Base-by-base conservation (phyloP, 2,329 filamentous ascomycete genomes). In the Myriosclerotinia scirpicola region DNA sequence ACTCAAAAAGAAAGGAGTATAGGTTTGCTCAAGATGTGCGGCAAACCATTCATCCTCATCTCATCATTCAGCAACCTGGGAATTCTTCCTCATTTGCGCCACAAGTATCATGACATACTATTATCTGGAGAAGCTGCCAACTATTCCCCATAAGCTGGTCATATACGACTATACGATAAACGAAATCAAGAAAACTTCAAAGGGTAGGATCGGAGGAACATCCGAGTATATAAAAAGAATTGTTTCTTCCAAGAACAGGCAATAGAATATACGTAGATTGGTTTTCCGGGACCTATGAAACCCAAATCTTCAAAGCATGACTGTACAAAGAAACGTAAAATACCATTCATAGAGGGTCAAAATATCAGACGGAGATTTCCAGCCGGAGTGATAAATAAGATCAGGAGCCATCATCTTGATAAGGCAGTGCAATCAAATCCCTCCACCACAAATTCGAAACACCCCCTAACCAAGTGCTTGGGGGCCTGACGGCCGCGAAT, bases 381-480 rank as follows among this genome's bases (percentile, higher is more conserved):
- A 60, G 34, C n/a, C 20, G 12, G 14, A 50, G 15, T 17, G 34
- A 36, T 38, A 9, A 44, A 26, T 50, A 38, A 60, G n/a, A n/a
- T 38, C 44, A 60, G 44, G 44, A 14, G 14, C 38, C 50, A 50
- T 48, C 14, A 60, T 14, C 30, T 26, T 20, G n/a, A 50, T 46
- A 26, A 60, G 4, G 7, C 20, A 20, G 4, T 26, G 14, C n/a
- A 60, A 60, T 26, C 44, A 60, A 46, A 56, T 56, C 61, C 61
- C 38, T 34, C 17, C 11, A 64, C 8, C 50, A 36, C 8, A 36
- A 56, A 46, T 52, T 2, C 40, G 52, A 64, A 46, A 56, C 61
- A 56, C 26, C 14, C 52, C 61, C 34, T 22, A 17, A 56, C 52
- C 48, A 56, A 26, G 4, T 46, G 26, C 38, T 22, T 36, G 12